Conservation (phyloP, 257 asterid genomes). For the Osmanthus fragrans region DNA sequence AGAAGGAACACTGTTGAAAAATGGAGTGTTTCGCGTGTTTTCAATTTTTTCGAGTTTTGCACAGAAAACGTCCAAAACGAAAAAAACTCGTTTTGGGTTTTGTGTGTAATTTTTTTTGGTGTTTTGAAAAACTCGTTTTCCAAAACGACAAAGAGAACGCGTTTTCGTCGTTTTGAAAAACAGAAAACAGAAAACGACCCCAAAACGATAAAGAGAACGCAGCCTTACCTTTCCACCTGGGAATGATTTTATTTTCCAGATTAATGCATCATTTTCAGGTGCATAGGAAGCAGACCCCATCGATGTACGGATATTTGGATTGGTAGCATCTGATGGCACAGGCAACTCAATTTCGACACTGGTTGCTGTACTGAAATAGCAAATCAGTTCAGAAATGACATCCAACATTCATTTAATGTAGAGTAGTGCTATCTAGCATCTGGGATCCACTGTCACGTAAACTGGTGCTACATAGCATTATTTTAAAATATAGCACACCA, state of each 20-base stretch:
- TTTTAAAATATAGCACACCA: constrained; percentile 4
- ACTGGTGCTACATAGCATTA: not conserved
- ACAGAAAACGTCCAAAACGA: no score
- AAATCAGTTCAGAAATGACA: constrained; percentile 29
- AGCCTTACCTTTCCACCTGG: constrained; percentile 99
- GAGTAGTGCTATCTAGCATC: not conserved
- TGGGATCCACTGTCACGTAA: not conserved
- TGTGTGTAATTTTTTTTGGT: no score
- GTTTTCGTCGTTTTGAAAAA: no score
- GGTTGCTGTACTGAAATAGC: constrained; percentile 84
- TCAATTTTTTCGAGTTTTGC: no score
- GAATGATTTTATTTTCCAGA: constrained; percentile 97
- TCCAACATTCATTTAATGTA: constrained; percentile 13
- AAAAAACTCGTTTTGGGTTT: no score
- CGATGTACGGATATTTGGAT: constrained; percentile 93
- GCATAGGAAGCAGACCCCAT: constrained; percentile 99
- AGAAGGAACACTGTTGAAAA: no score
- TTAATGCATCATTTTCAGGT: constrained; percentile 88
- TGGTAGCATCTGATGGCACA: constrained; percentile 93
- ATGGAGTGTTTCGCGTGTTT: no score
- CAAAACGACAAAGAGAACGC: no score
- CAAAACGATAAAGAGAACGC: no score
- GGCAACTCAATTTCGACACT: constrained; percentile 98
- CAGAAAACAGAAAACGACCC: no score
- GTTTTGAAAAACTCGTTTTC: no score